phyloP scores from a whole-genome alignment of 495 filamentous ascomycete species.

The Podospora pseudopauciseta region DNA sequence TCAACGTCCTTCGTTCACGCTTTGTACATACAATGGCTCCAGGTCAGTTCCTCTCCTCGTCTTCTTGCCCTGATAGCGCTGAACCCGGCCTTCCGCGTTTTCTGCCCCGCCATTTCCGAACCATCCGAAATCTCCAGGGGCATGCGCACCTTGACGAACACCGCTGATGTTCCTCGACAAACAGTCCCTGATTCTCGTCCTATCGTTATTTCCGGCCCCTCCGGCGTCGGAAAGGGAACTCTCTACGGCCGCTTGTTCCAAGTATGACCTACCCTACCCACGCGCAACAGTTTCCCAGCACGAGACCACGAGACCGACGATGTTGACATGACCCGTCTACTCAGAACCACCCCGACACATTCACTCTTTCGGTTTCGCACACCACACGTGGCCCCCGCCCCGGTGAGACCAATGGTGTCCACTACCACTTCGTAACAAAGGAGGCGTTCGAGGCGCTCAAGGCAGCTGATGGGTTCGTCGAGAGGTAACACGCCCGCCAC shows the following conservation, averaged over 20 bases:
- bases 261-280: slow-evolving; percentile 8
- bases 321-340: slow-evolving; percentile 16
- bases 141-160: slow-evolving; percentile 4
- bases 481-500: slow-evolving; percentile 36
- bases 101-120: background rate
- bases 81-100: background rate
- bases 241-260: slow-evolving; percentile 68
- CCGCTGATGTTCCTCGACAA: background rate
- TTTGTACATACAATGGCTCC: slow-evolving; percentile 42
- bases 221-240: slow-evolving; percentile 84
- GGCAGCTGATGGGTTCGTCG: slow-evolving; percentile 72
- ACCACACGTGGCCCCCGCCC: slow-evolving; percentile 75
- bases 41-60: slow-evolving; percentile 30
- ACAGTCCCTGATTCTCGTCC: slow-evolving; percentile 46
- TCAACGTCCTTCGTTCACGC: slow-evolving; percentile 18
- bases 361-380: slow-evolving; percentile 81
- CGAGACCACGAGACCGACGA: slow-evolving; percentile 36
- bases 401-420: slow-evolving; percentile 69
- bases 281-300: background rate
- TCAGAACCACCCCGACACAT: slow-evolving; percentile 59
- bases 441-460: slow-evolving; percentile 69
- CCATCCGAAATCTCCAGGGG: background rate
- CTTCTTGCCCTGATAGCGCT: background rate
- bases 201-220: slow-evolving; percentile 83
- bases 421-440: slow-evolving; percentile 77